Base-by-base conservation (phyloP, 257 asterid species). In the Echium plantagineum region DNA sequence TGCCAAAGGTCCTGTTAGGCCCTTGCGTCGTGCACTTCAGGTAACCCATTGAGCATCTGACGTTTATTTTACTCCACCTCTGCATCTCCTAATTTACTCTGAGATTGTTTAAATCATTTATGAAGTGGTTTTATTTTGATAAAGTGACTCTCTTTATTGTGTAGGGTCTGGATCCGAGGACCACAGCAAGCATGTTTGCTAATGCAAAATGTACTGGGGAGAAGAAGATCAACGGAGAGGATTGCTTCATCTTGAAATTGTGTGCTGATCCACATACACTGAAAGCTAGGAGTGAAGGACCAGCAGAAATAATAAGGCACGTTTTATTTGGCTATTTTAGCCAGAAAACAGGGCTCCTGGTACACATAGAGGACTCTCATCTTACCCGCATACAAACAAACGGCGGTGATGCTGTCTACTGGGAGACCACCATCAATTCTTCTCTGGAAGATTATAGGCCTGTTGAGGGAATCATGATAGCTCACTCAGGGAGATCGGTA, bases 331-430 rank as follows among this genome's bases (percentile, higher is more conserved):
- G 95, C 53, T 83, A 83, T 75, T 86, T 86, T 70, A 86, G 89
- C 84, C 95, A 86, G 71, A 83, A 75, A 63, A 81, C 95, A 0
- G 95, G 95, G 5, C 95, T 86, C n/a, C 89, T 86, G 38, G 81
- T 86, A 30, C 89, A 81, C 70, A 55, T 86, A 55, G 95, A 86
- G 52, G 95, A 86, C 79, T 86, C 95, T 26, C 93, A 83, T 61
- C 72, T 86, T 60, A 83, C 93, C 22, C 85, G 89, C 9, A 83
- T 81, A 35, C 93, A 77, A 54, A 68, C 82, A 61, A 81, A 77
- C 47, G 95, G 83, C 17, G 85, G 85, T 2, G 90, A 78, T n/a
- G 79, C 83, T 3, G 87, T 83, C 16, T 83, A 81, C 61, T 84
- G 94, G 94, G 86, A 84, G 72, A 84, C 94, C 0, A 80, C 94